Base-by-base conservation (phyloP, 768 basidiomycete species). In the Gymnopilus junonius region DNA sequence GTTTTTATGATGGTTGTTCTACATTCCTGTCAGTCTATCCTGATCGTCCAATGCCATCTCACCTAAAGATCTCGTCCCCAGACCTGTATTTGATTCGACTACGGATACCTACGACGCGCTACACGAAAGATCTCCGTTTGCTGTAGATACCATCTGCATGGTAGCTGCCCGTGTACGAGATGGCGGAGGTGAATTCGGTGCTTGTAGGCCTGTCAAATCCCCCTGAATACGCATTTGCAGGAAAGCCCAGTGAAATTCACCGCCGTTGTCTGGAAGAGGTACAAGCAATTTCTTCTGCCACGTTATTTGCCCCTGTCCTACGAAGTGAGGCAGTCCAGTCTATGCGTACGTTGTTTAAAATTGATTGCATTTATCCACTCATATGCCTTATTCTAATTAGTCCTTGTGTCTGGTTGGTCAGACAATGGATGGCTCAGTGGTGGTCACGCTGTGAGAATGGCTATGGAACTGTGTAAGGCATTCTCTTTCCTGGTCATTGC, bases 401-500 rank as follows among this genome's bases (percentile, higher is more conserved):
- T 96, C 61, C 82, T 97, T 55, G 88, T 97, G 20, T 92, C 95
- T 35, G 94, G 95, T 5, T 98, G 94, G 91, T 95, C 93, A 17
- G 94, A 96, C 67, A 94, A 94, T 69, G 94, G 94, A n/a, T 96
- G 95, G 95, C 75, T 97, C 35, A 94, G 91, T 67, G 93, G 94
- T 10, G 95, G 93, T 10, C 96, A 97, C 76, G 96, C 96, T n/a
- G 94, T 97, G 8, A 86, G 95, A 55, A 95, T 98, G 93, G 95
- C 94, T 40, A 88, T 97, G 83, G 96, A 98, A 72, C 80, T 96
- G 56, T 94, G 93, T 93, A 71, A 73, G 88, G 25, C 43, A 61
- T 40, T 73, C 87, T 73, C 55, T 45, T 54, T 53, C 43, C 48
- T 53, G 17, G 23, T 66, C 58, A 10, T 34, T 32, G 21, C 31